Base-by-base conservation (phyloP, 2,329 filamentous ascomycete genomes). In the Penicillium sp. region DNA sequence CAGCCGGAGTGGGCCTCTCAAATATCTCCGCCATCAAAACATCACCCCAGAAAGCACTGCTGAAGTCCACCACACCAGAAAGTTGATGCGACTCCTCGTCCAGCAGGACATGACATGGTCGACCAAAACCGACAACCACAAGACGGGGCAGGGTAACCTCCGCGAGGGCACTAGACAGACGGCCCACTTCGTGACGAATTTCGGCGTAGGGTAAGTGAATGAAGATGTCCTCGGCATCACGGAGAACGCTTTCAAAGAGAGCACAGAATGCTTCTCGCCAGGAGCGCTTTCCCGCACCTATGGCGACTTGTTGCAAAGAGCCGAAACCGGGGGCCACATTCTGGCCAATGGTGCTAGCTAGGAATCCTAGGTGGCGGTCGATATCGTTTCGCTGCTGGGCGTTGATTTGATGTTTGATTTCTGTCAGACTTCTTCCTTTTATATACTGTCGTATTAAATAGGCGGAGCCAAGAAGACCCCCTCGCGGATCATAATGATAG, bases 141-240 rank as follows among this genome's bases (percentile, higher is more conserved):
- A 85, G 72, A 23, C 74, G 76, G 6, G 83, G 78, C 51, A 79
- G 70, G 1, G 70, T 79, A 20, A 85, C 76, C 54, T 79, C 73
- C 25, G 83, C 79, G 6, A 86, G 73, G 0, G 70, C 69, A 9
- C 73, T 65, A 1, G 74, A 72, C 33, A 82, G 72, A 27, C 74
- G 75, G 44, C 63, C 68, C n/a, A 82, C 56, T 51, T 80, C 76
- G 54, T 79, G 74, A 31, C 83, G 77, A 54, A 85, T 79, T 51
- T 78, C 77, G 9, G 79, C 75, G 61, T 85, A 85, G 0, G 82
- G 82, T 6, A 85, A 65, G 54, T 78, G 81, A 60, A 86, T 77
- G 12, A 84, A 78, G 68, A 81, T 80, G 55, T 85, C 82, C 64
- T 86, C 83, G 15, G 78, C 81, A 61, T 85, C 83, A 15, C 81